phyloP scores from a whole-genome alignment of 441 rosid species.

The Lepidium campestre region DNA sequence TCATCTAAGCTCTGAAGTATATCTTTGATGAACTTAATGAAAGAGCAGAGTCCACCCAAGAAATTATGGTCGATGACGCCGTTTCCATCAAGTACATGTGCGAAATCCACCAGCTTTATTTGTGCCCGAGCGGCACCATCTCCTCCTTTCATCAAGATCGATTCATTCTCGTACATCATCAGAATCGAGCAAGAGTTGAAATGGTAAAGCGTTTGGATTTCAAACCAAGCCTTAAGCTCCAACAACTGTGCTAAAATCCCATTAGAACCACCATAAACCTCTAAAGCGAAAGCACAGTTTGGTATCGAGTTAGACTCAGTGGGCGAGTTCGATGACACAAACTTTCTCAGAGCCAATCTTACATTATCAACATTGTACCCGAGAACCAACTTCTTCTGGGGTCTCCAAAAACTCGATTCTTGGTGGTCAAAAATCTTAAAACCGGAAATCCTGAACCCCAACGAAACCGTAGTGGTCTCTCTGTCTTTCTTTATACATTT shows the following conservation, averaged over 20 bases:
- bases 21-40: constrained; percentile 70
- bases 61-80: constrained; percentile 88
- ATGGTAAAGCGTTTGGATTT: constrained; percentile 76
- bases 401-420: constrained; percentile 59
- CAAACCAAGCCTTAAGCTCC: constrained; percentile 88
- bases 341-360: constrained; percentile 57
- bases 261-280: constrained; percentile 57
- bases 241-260: constrained; percentile 72
- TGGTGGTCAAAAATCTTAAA: constrained; percentile 41
- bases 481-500: constrained; percentile 66
- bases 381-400: constrained; percentile 49
- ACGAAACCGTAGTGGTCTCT: constrained; percentile 39
- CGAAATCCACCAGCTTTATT: constrained; percentile 87
- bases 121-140: constrained; percentile 23
- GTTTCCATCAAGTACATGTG: constrained; percentile 71
- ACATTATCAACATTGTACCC: constrained; percentile 42
- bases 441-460: constrained; percentile 87
- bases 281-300: constrained; percentile 53
- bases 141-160: constrained; percentile 26
- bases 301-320: constrained; percentile 32
- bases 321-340: constrained; percentile 62
- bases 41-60: constrained; percentile 89
- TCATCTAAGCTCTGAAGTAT: constrained; percentile 44
- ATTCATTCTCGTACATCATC: constrained; percentile 53
- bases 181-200: constrained; percentile 81